Percentiles rank a stretch among this genome's conserved stretches.
phyloP scores from a whole-genome alignment of 2,329 filamentous ascomycete genomes.

The Ophiobolus disseminans region DNA sequence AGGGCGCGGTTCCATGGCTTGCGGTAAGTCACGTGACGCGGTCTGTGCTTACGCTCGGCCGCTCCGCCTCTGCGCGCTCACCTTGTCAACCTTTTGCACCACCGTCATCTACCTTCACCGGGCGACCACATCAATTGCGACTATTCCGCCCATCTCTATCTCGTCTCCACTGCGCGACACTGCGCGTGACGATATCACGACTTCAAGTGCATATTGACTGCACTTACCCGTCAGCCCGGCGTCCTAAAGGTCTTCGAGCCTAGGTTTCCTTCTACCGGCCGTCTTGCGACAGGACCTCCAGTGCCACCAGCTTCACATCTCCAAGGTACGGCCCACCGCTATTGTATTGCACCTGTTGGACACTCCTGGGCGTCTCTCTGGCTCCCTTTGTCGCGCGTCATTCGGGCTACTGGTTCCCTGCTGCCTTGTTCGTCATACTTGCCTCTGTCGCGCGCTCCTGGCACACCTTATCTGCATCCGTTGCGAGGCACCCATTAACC shows the following conservation, averaged over 20 bases:
- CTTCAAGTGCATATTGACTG: conserved; percentile 13
- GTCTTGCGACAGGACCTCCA: conserved; percentile 25
- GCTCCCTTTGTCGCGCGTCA: conserved; percentile 34
- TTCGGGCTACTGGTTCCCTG: conserved; percentile 33
- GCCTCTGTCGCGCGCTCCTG: conserved; percentile 27
- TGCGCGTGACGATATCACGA: conserved; percentile 18
- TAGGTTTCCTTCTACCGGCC: conserved; percentile 27
- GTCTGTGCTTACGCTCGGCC: conserved; percentile 9
- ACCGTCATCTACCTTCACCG: conserved; percentile 26
- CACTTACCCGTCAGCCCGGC: conserved; percentile 14
- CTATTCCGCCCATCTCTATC: conserved; percentile 30
- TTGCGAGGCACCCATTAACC: conserved; percentile 31
- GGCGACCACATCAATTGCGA: conserved; percentile 25
- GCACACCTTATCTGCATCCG: conserved; percentile 32
- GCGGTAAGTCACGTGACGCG: conserved; percentile 5
- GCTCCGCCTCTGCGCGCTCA: conserved; percentile 2
- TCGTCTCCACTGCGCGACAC: conserved; percentile 17
- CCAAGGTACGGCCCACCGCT: conserved; percentile 40
- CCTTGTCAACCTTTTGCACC: conserved; percentile 23
- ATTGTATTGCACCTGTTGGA: conserved; percentile 30
- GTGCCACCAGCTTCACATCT: conserved; percentile 6
- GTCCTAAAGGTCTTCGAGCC: conserved; percentile 24
- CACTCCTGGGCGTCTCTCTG: conserved; percentile 25
- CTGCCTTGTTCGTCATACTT: conserved; percentile 24
- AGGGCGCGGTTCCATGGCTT: conserved; percentile 4